phyloP scores from a whole-genome alignment of 2,329 filamentous ascomycete species.

The Talaromyces atroroseus region DNA sequence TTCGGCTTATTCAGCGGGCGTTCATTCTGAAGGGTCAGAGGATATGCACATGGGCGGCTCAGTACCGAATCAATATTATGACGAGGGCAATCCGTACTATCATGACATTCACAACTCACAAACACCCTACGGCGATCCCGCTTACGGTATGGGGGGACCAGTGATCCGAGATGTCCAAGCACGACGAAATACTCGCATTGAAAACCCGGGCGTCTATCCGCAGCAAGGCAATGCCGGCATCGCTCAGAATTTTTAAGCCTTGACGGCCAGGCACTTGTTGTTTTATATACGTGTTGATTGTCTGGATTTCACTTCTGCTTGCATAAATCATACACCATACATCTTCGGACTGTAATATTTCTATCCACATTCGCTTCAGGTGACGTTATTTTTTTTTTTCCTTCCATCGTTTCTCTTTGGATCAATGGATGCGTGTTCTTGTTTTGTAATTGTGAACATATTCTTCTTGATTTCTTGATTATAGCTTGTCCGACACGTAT shows the following conservation, averaged over 20 bases:
- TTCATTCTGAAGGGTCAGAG: constrained; percentile 61
- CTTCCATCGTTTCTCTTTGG: constrained; percentile 12
- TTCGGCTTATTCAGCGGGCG: constrained; percentile 83
- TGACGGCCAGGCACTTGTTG: not conserved
- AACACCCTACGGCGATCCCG: constrained; percentile 52
- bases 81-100: constrained; percentile 51
- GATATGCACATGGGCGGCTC: constrained; percentile 47
- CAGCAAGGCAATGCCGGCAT: constrained; percentile 89
- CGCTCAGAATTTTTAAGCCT: constrained; percentile 81
- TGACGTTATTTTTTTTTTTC: constrained; percentile 9
- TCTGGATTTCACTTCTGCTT: not conserved
- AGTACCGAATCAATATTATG: constrained; percentile 48
- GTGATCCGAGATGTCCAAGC: constrained; percentile 92
- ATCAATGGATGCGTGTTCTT: constrained; percentile 10
- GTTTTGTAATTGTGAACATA: constrained; percentile 12
- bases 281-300: not conserved
- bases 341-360: not conserved
- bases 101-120: constrained; percentile 35
- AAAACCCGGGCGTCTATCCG: constrained; percentile 81
- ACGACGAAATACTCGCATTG: constrained; percentile 87
- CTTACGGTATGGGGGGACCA: constrained; percentile 57
- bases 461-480: not conserved
- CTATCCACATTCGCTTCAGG: constrained; percentile 3
- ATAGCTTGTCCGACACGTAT: not conserved
- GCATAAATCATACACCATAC: not conserved